Base-by-base conservation (phyloP, 805 yeast species). In the Candida vaughaniae region DNA sequence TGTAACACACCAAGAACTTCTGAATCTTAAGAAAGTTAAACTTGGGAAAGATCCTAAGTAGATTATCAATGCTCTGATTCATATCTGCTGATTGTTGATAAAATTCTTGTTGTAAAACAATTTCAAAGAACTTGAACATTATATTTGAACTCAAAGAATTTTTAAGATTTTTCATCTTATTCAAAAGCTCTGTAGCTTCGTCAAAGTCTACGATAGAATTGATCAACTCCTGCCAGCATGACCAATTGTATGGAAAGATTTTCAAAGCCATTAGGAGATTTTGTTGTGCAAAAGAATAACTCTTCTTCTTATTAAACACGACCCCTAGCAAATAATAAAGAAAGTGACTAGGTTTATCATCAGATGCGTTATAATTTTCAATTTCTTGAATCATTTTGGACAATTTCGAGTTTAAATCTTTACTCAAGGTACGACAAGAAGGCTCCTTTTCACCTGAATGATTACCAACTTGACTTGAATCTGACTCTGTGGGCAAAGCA, bases 231-330 rank as follows among this genome's bases (percentile, higher is more conserved):
- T 74, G 71, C 97, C 97, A 93, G 41, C 93, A 84, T 37, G 90
- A 77, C 99, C 99, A 93, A 57, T 91, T 91, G 57, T 73, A 85
- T 0, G 97, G 95, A 49, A 82, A 88, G 19, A 71, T 34, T 16
- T 72, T 64, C 10, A 91, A 53, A 1, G 96, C 82, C 31, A 69
- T 70, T 20, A 79, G 66, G 22, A 90, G 70, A 30, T 66, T 65
- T 16, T 73, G 66, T 39, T 82, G 79, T 0, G 97, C 96, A 23
- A 65, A 56, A 2, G 63, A 47, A n/a, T 62, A 60, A 45, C 82
- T 79, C 33, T 80, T 79, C 49, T 82, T 82, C 48, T 78, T 81
- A 36, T 79, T 63, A 31, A 81, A 64, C 1, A 85, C 65, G 11
- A 84, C 55, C 1, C 97, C 99, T 38, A 76, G 69, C 27, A 93